Base-by-base conservation (phyloP, 352 stramenopile genomes). In the Pythium scleroteichum region DNA sequence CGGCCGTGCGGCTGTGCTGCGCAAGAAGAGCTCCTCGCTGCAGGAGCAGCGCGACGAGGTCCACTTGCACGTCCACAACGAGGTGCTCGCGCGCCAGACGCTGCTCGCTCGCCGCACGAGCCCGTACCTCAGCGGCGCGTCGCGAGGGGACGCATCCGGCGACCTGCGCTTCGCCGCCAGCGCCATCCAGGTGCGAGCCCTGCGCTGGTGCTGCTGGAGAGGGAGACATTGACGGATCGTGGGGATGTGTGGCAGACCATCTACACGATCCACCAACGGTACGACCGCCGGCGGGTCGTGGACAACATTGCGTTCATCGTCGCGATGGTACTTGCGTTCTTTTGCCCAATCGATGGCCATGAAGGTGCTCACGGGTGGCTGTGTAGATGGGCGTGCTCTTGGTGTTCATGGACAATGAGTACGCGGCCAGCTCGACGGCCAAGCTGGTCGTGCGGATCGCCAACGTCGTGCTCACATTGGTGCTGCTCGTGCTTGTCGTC, bases 361-460 rank as follows among this genome's bases (percentile, higher is more conserved):
- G n/a, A n/a, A n/a, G n/a, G n/a, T n/a, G n/a, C n/a, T n/a, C n/a
- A n/a, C n/a, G n/a, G 26, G 12, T 54, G 26, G 4, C 27, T 26
- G 38, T 17, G 38, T 27, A 88, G 78, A 59, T 66, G 12, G 79
- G 81, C 24, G 68, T 93, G 23, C 26, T 75, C 14, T 63, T 93
- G 20, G 72, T 93, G 24, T 82, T 91, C 35, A 57, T 91, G 22
- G 83, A 93, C 65, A 90, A 88, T 38, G 70, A 80, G 62, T 82
- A 87, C 59, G 59, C 69, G 7, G 59, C 68, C 13, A 68, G 51
- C n/a, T 59, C 61, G 29, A 33, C 50, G 4, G 62, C 61, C 23
- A 83, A 87, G 60, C 47, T 78, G 8, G 48, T 39, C 6, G 50
- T 91, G 33, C 83, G 83, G 5, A 40, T 69, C 6, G 52, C 49